Evolutionary conservation across 169 alveolate species (phyloP).

Genomic region (Babesia ovata): DNA sequence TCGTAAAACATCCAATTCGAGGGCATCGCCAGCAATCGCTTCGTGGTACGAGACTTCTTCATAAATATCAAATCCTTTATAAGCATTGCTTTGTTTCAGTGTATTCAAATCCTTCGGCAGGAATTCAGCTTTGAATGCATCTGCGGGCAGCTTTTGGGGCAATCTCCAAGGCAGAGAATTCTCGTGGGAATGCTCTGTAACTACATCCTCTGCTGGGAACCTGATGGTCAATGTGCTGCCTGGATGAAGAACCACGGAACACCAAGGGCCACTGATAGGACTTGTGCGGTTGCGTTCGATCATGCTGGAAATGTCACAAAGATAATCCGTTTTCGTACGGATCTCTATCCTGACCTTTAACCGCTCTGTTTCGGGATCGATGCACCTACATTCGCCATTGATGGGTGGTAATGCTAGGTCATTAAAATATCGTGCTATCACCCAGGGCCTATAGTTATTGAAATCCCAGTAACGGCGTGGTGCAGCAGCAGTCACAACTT

Average conservation of each 20-base stretch:
- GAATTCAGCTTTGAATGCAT: not conserved
- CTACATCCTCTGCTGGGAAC: not conserved
- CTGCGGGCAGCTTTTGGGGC: no score
- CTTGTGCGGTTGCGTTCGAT: not conserved
- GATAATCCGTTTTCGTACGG: not conserved
- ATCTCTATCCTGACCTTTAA: conserved; percentile 1
- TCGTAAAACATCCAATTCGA: not conserved
- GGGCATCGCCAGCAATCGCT: not conserved
- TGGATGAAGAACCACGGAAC: no score
- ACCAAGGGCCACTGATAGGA: not conserved
- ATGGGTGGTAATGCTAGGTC: not conserved
- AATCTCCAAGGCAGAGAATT: no score
- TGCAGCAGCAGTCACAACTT: no score
- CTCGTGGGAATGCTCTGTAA: no score
- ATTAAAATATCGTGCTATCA: no score
- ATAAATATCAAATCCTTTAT: not conserved
- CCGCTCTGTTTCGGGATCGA: no score
- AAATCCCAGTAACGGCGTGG: no score
- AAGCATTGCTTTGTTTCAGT: not conserved
- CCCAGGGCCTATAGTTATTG: no score
- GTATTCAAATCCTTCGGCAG: not conserved
- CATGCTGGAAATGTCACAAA: not conserved
- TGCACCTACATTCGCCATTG: not conserved
- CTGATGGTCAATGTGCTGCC: no score
- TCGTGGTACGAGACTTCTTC: not conserved